Percentiles rank a stretch among this genome's conserved stretches.
These are phyloP conservation scores for Aspergillus uvarum DNA, from an alignment of 2,329 filamentous ascomycete genomes.

Conservation along the genomic window DNA sequence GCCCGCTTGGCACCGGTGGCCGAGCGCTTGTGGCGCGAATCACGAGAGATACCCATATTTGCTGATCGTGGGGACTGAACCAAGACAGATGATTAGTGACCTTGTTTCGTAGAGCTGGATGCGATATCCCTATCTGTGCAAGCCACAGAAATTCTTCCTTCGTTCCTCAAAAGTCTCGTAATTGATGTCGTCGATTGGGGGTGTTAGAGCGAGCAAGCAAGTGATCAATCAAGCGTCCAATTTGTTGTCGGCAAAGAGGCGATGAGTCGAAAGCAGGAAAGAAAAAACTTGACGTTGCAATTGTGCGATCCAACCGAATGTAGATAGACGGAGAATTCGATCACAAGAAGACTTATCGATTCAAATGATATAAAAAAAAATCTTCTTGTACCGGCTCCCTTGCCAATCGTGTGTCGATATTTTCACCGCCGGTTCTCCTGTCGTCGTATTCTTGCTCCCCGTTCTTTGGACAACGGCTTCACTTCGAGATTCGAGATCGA, in stretches of 20 bases:
- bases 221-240: not conserved
- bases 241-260: not conserved
- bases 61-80: conserved; percentile 58
- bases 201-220: not conserved
- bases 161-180: not conserved
- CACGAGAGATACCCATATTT: conserved; percentile 99
- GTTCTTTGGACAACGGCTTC: not conserved
- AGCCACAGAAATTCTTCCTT: not conserved
- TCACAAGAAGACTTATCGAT: not conserved
- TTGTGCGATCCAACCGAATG: not conserved
- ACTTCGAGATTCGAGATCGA: not conserved
- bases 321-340: not conserved
- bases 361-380: too few species aligned
- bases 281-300: not conserved
- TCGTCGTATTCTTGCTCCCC: not conserved
- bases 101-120: conserved; percentile 2
- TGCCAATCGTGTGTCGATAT: not conserved
- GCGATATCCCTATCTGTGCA: not conserved
- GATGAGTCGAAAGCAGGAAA: not conserved
- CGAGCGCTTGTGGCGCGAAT: conserved; percentile 99
- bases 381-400: not conserved
- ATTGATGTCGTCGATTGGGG: not conserved
- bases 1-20: conserved; percentile 97
- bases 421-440: not conserved
- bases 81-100: conserved; percentile 6